A percentile compares a stretch with the other conserved stretches of the same genome.
phyloP scores from a whole-genome alignment of 1,139 yeast genomes.

The Blastobotrys ciferrii region DNA sequence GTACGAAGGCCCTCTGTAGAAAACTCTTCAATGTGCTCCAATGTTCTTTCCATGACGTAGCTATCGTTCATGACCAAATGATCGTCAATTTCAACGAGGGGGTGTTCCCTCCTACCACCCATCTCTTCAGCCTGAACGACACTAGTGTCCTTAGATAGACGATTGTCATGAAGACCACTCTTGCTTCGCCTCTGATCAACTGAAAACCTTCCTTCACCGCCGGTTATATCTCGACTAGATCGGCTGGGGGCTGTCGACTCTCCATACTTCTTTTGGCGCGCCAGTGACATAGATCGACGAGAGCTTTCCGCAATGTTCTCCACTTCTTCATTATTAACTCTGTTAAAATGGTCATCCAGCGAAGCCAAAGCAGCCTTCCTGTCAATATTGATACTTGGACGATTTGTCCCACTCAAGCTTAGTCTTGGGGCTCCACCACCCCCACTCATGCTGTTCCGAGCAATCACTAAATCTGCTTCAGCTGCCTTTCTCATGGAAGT shows the following conservation, averaged over 20 bases:
- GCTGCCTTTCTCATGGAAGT: conserved; percentile 64
- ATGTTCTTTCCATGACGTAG: conserved; percentile 74
- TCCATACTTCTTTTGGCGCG: conserved; percentile 57
- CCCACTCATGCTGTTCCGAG: conserved; percentile 38
- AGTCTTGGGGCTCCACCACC: conserved; percentile 15
- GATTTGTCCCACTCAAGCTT: conserved; percentile 22
- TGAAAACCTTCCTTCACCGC: conserved; percentile 17
- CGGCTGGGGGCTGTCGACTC: conserved; percentile 42
- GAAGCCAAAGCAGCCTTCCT: conserved; percentile 31
- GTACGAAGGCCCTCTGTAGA: conserved; percentile 95
- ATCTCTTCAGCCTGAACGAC: neutral
- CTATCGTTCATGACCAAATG: conserved; percentile 68
- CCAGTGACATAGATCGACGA: conserved; percentile 60
- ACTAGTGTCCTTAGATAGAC: conserved; percentile 5
- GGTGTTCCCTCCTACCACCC: conserved; percentile 30
- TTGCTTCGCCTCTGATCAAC: conserved; percentile 35
- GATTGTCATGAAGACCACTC: neutral
- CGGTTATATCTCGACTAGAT: neutral
- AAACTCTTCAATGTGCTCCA: conserved; percentile 88
- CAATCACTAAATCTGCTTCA: conserved; percentile 74
- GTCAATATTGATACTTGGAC: conserved; percentile 32
- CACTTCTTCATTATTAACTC: conserved; percentile 48
- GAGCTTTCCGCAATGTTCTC: conserved; percentile 59
- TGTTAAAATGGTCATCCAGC: conserved; percentile 58
- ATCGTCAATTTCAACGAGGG: conserved; percentile 51